These are phyloP conservation scores for Lomentospora prolificans DNA, from an alignment of 2,329 filamentous ascomycete species.

Conservation along the genomic window DNA sequence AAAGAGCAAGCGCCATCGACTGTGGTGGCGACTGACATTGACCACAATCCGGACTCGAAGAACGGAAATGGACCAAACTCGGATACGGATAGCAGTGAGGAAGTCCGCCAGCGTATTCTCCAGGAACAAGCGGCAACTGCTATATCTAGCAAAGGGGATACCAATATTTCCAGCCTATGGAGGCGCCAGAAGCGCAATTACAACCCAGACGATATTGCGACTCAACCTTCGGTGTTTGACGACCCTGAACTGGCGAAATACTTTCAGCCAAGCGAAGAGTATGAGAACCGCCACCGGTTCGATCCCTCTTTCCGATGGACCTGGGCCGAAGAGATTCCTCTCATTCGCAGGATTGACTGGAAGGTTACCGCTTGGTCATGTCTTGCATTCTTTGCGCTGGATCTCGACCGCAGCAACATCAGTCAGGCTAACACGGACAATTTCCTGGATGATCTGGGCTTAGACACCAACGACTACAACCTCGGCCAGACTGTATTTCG, in stretches of 20 bases:
- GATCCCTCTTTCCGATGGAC: slow-evolving; percentile 23
- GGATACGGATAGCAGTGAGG: slow-evolving; percentile 1
- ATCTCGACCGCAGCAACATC: slow-evolving; percentile 17
- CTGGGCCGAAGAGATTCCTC: slow-evolving; percentile 20
- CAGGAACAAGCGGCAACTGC: neutral
- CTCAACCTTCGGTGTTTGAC: slow-evolving; percentile 34
- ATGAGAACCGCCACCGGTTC: slow-evolving; percentile 24
- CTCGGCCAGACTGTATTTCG: slow-evolving; percentile 40
- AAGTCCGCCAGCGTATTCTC: neutral
- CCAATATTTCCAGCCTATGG: slow-evolving; percentile 5
- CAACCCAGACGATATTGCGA: slow-evolving; percentile 20
- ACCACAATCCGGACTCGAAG: neutral
- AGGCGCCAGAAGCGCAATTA: neutral
- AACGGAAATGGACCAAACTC: neutral
- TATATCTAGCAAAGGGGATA: neutral
- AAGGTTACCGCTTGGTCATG: slow-evolving; percentile 15
- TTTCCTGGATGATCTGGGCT: slow-evolving; percentile 15
- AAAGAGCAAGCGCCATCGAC: neutral
- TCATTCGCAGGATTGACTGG: slow-evolving; percentile 21
- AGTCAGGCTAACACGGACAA: slow-evolving; percentile 17
- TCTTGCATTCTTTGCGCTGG: slow-evolving; percentile 17
- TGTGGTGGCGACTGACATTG: neutral
- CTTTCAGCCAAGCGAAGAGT: slow-evolving; percentile 18
- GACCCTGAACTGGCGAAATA: slow-evolving; percentile 30
- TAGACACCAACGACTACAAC: slow-evolving; percentile 32